Evolutionary conservation across 768 basidiomycete species (phyloP), one percentile per base, ranked within the genome.

Genomic region (Boletus patriciae): DNA sequence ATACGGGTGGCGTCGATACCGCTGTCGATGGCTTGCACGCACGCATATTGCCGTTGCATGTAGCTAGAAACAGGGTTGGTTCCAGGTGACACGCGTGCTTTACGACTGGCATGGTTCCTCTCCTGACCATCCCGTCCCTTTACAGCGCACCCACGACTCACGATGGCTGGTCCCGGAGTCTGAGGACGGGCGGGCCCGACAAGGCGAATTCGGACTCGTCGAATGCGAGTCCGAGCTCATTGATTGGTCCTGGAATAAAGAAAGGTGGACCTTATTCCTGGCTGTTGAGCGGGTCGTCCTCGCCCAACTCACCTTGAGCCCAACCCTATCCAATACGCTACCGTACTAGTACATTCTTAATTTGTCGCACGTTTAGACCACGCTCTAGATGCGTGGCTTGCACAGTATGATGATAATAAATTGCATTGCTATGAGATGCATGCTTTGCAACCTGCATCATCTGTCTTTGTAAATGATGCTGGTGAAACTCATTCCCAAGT

Each of bases 171-270:
- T 44, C 48, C 37, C 50, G 29, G 21, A 63, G 43, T 45, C 47
- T 62, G 31, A 59, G 59, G 46, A 47, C 52, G 18, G 6, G 0
- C 4, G 18, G 23, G 8, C 57, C 44, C 3, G 52, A 63, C 25
- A 57, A 60, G 11, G 45, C 50, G 10, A 63, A 69, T 37, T 73
- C 70, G 6, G 63, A 64, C 21, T n/a, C 46, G 33, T 70, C 68
- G 27, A 41, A 55, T 31, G 18, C 33, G 8, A 51, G 46, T 11
- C 44, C 54, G 23, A 38, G 49, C 18, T 68, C 59, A 52, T 18
- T 62, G 40, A 53, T 38, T 15, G 55, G 55, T 3, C 34, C 42
- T 10, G 13, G n/a, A 13, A 54, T 57, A 2, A 59, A 31, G 34
- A 50, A 52, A 37, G 13, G 25, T 2, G 37, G 27, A 6, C 3